phyloP scores from a whole-genome alignment of 164 flowering plant genomes.

The Umbilicus rupestris region DNA sequence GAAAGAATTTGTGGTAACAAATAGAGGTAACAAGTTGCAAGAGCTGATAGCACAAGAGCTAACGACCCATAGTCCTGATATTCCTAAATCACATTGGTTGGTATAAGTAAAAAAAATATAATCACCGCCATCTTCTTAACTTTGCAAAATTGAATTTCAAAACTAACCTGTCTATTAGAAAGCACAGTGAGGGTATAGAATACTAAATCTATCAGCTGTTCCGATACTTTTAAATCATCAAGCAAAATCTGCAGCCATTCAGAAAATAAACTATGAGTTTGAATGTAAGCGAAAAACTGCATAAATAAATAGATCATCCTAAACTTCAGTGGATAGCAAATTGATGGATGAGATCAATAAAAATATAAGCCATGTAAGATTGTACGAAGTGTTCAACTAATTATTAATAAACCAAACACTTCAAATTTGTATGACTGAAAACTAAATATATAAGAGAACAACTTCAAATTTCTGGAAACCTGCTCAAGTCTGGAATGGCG shows the following conservation, averaged over 20 bases:
- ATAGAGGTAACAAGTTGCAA: constrained; percentile 70
- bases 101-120: constrained; percentile 2
- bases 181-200: constrained; percentile 54
- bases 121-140: not conserved
- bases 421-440: not conserved
- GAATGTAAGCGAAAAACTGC: not conserved
- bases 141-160: not conserved
- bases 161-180: constrained; percentile 52
- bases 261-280: not conserved
- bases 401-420: not conserved
- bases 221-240: constrained; percentile 75
- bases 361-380: not conserved
- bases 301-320: not conserved
- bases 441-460: not conserved
- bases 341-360: not conserved
- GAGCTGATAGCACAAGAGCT: constrained; percentile 58
- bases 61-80: constrained; percentile 21
- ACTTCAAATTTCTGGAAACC: constrained; percentile 26
- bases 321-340: not conserved
- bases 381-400: not conserved
- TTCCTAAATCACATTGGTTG: constrained; percentile 36
- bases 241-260: constrained; percentile 55
- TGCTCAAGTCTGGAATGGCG: constrained; percentile 75
- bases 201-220: constrained; percentile 79
- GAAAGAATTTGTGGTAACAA: constrained; percentile 65